Evolutionary conservation across 2,329 filamentous ascomycete genomes (phyloP), one percentile per base, ranked within the genome.

Genomic region (Aspergillus flavus): DNA sequence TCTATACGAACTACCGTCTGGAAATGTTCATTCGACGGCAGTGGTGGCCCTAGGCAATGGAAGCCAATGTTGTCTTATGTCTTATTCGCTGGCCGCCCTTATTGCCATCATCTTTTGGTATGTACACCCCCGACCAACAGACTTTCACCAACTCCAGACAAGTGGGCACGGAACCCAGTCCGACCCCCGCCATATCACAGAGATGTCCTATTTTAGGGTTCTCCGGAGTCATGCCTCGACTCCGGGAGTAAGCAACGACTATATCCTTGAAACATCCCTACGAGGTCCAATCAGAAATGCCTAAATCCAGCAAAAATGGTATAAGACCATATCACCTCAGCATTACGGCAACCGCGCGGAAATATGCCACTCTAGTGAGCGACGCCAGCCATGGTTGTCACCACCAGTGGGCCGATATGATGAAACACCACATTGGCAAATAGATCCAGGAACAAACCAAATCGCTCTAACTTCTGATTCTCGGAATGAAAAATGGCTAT

Each of bases 371-470:
- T 16, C 54, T 64, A n/a, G 61, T 66, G 1, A 64, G 59, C 11
- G 53, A 66, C 23, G 64, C 64, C 12, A 64, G 61, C 30, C 59
- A 64, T 46, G 64, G 61, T 6, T 64, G 61, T 41, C 1, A 59
- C 64, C 19, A 66, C 64, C 6, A 61, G 64, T 50, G 52, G 39
- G 21, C 41, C 39, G 9, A 30, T 45, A 39, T 19, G 36, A 39
- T 39, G 14, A 39, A 5, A 14, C 19, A 39, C 7, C 12, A 30
- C 30, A 34, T 14, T 12, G 1, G 5, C 1, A 12, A 12, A 3
- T 1, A 12, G 1, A 12, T 34, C 10, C 4, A 4, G 11, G 32
- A 34, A 21, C 11, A 3, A 12, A 34, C 1, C 4, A 4, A 12
- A 34, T 12, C 10, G 10, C 32, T 3, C 4, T 2, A 10, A 4